Evolutionary conservation across 2,329 filamentous ascomycete genomes (phyloP).

Genomic region (Decorospora gaudefroyi): DNA sequence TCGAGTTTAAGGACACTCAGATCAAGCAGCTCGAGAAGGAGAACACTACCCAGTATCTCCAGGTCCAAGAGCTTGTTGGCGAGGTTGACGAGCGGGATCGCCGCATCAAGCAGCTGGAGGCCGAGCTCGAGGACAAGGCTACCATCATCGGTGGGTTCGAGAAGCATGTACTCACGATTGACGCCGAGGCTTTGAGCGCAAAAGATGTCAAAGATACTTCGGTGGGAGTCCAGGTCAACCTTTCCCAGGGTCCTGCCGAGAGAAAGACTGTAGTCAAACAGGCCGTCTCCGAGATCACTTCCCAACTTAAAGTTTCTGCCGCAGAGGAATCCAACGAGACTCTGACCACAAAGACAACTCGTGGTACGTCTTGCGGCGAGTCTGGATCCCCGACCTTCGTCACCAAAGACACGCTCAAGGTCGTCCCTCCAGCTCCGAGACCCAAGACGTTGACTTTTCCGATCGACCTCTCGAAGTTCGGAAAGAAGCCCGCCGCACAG

Average conservation of each 20-base stretch:
- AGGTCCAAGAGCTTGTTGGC: constrained; percentile 21
- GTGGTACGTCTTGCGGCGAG: constrained; percentile 1
- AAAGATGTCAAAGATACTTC: not conserved
- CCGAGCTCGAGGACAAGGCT: constrained; percentile 15
- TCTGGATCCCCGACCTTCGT: constrained; percentile 18
- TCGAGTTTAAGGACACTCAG: constrained; percentile 1
- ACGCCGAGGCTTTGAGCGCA: not conserved
- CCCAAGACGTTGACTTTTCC: constrained; percentile 29
- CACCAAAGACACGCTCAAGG: constrained; percentile 27
- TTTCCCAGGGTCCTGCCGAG: not conserved
- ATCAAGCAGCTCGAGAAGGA: constrained; percentile 13
- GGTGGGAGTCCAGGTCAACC: not conserved
- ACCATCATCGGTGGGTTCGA: constrained; percentile 16
- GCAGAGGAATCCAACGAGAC: not conserved
- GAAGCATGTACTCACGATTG: not conserved
- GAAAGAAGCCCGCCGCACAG: constrained; percentile 16
- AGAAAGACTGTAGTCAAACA: not conserved
- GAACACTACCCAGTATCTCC: constrained; percentile 9
- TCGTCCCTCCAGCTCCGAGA: constrained; percentile 21
- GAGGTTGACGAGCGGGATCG: constrained; percentile 25
- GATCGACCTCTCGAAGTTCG: constrained; percentile 28
- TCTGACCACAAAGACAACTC: not conserved
- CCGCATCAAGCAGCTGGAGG: constrained; percentile 16
- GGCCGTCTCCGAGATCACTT: not conserved
- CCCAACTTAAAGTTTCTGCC: too few relatives aligned